Evolutionary conservation across 1,139 yeast species (phyloP).

Genomic region (Arxiozyma bovina): DNA sequence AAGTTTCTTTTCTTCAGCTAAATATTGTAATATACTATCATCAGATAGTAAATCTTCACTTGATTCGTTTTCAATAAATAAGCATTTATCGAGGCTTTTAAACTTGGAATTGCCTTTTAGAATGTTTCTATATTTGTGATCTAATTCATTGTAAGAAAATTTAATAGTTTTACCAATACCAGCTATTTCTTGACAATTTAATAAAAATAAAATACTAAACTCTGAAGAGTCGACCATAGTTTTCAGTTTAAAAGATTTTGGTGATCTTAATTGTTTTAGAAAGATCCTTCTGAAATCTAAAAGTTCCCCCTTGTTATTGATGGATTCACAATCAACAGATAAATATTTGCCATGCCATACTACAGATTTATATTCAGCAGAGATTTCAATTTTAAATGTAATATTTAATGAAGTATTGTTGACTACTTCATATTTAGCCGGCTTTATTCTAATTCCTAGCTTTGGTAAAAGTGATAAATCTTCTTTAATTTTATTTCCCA

Average conservation of each 20-base stretch:
- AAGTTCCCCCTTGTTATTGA: constrained; percentile 28
- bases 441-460: constrained; percentile 16
- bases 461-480: constrained; percentile 31
- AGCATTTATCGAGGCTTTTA: background rate
- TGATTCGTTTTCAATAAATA: constrained; percentile 1
- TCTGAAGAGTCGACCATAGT: constrained; percentile 15
- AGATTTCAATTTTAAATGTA: constrained; percentile 23
- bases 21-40: constrained; percentile 14
- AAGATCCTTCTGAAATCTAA: constrained; percentile 37
- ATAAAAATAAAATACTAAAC: constrained; percentile 25
- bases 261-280: constrained; percentile 26
- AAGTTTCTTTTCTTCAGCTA: constrained; percentile 1
- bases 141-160: constrained; percentile 6
- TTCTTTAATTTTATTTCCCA: constrained; percentile 31
- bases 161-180: constrained; percentile 24
- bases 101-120: background rate
- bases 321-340: constrained; percentile 27
- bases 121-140: background rate
- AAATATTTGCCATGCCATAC: constrained; percentile 33
- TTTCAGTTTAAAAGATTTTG: constrained; percentile 27
- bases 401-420: constrained; percentile 10
- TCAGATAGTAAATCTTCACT: constrained; percentile 12
- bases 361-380: constrained; percentile 15
- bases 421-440: constrained; percentile 7
- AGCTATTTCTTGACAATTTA: constrained; percentile 36